A percentile compares a stretch with the other conserved stretches of the same genome.
Evolutionary conservation across 2,329 filamentous ascomycete species (phyloP).

Genomic region (Ascomycota sp.): DNA sequence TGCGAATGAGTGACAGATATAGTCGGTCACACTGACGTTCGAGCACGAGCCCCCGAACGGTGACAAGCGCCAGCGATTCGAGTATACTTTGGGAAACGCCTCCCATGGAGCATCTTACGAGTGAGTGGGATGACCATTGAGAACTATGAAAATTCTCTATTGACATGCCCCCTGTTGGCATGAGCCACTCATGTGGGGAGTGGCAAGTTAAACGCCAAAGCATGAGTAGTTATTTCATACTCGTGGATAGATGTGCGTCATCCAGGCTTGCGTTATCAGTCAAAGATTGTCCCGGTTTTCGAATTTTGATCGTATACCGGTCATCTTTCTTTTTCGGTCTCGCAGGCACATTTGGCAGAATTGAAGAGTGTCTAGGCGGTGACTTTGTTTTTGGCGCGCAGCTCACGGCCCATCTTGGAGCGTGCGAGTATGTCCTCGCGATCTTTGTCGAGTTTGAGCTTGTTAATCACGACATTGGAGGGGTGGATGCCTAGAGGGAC

Average conservation of each 20-base stretch:
- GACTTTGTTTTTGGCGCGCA: constrained; percentile 50
- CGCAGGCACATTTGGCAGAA: too few relatives aligned
- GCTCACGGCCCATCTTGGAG: constrained; percentile 63
- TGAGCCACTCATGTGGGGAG: constrained; percentile 10
- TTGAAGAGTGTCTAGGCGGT: constrained; percentile 23
- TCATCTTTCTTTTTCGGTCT: neutral
- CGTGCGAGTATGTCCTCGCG: constrained; percentile 74
- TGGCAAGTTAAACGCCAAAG: constrained; percentile 19
- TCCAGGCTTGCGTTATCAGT: neutral
- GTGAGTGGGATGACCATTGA: constrained; percentile 55
- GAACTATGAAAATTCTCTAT: constrained; percentile 24
- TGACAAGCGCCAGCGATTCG: neutral
- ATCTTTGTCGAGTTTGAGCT: constrained; percentile 97
- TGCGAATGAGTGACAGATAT: neutral
- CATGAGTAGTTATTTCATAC: constrained; percentile 16
- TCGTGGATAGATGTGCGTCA: constrained; percentile 5
- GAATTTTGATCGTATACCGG: too few relatives aligned
- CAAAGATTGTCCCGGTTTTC: too few relatives aligned
- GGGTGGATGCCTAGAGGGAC: constrained; percentile 88
- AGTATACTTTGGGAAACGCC: constrained; percentile 44
- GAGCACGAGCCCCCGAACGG: neutral
- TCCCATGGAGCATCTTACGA: constrained; percentile 59
- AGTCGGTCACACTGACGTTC: neutral
- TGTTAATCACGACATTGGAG: constrained; percentile 95
- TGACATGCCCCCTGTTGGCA: constrained; percentile 19